Evolutionary conservation across 345 rosid genomes (phyloP), one percentile per base, ranked within the genome.

Genomic region (Reutealis trisperma): DNA sequence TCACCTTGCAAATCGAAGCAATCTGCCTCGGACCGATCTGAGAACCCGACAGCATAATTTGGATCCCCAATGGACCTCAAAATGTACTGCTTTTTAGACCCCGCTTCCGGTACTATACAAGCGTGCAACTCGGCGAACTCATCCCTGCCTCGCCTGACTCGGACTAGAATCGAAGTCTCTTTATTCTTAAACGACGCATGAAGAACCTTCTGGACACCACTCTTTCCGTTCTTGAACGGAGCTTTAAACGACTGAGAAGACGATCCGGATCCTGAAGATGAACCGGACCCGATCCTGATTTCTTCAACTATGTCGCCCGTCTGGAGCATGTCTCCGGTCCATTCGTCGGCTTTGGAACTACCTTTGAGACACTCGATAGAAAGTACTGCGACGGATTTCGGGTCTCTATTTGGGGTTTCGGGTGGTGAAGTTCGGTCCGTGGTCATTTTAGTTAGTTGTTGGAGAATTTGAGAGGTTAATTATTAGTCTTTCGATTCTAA

Each of bases 291-390:
- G 62, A 95, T 88, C 45, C 84, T 79, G 55, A 96, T 86, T 79
- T 96, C 98, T 74, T 93, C 99, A 0, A 96, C 99, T 81, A 96
- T 90, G 77, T 96, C 99, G n/a, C 98, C 99, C 0, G 98, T 93
- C 73, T 96, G 98, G 65, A 93, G 93, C 94, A 91, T 91, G 80
- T 93, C 99, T n/a, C 89, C 90, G 71, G 96, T 88, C 99, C 99
- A 93, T 79, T 95, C 99, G 30, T 92, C 98, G 76, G 93, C 96
- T 78, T 86, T 96, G 22, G 96, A 92, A 78, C 90, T 90, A 57
- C 99, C 98, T 79, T 90, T 93, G 0, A 96, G 88, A 69, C 98
- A 93, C 21, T 93, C 99, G 83, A 96, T 90, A 16, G 99, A 91
- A 71, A 92, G 90, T 12, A 92, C 93, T 2, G 62, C 18, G 34